Conservation (phyloP, 192 early-diverging fungal species). For the Entophlyctis helioformis region DNA sequence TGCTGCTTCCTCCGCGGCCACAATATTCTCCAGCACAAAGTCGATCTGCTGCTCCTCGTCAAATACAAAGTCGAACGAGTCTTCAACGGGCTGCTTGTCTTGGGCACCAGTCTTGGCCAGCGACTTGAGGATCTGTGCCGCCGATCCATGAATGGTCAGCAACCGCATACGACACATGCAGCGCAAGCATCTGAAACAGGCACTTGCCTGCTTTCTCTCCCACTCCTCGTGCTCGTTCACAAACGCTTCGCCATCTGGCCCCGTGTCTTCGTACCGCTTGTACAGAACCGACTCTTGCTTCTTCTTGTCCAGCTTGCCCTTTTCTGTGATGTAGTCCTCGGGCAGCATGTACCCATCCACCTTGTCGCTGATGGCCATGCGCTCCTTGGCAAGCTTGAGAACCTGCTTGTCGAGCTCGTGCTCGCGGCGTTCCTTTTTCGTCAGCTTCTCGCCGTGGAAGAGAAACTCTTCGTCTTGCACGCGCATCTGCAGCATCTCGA, state of each 20-base stretch:
- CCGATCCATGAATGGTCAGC: no score
- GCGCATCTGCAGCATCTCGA: slow-evolving; percentile 63
- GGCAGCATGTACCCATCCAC: slow-evolving; percentile 65
- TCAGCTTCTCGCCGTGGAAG: slow-evolving; percentile 62
- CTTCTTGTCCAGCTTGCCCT: slow-evolving; percentile 93
- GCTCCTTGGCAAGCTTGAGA: slow-evolving; percentile 72
- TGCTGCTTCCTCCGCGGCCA: slow-evolving; percentile 2
- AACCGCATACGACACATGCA: neutral
- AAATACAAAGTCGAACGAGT: slow-evolving; percentile 91
- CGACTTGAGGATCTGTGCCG: slow-evolving; percentile 34
- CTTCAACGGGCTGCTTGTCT: slow-evolving; percentile 13
- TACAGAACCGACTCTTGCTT: slow-evolving; percentile 83
- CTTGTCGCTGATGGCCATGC: slow-evolving; percentile 63
- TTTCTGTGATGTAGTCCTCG: slow-evolving; percentile 92
- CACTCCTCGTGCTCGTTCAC: slow-evolving; percentile 85
- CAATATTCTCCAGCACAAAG: slow-evolving; percentile 51
- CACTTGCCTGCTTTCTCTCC: slow-evolving; percentile 75
- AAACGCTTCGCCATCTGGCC: slow-evolving; percentile 44
- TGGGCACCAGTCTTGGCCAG: slow-evolving; percentile 38
- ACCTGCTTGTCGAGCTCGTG: slow-evolving; percentile 77
- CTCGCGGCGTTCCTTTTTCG: slow-evolving; percentile 61
- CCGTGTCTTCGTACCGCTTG: slow-evolving; percentile 75
- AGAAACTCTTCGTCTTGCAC: slow-evolving; percentile 80
- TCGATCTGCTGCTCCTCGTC: slow-evolving; percentile 80
- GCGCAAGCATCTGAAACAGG: slow-evolving; percentile 15